Evolutionary conservation across 805 yeast genomes (phyloP), one percentile per base, ranked within the genome.

Genomic region (Cyberlindnera suaveolens): DNA sequence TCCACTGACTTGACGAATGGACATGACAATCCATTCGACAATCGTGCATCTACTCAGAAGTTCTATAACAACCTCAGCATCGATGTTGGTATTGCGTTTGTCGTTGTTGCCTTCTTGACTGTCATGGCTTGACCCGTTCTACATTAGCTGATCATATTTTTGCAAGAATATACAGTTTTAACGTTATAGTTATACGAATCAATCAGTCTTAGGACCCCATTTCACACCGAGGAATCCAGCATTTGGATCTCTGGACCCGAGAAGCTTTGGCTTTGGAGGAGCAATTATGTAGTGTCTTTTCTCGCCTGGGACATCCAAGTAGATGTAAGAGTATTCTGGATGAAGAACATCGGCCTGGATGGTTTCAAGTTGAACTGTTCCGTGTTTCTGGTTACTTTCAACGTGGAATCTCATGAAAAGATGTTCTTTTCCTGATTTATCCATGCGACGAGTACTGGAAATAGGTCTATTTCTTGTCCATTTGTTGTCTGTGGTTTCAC

Each of bases 401-500:
- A 90, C 91, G 56, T 84, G 89, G 64, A 89, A 89, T 60, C 83
- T 80, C 93, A 90, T 84, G 45, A 80, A 70, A 54, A 85, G 71
- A 53, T 85, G 95, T 51, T 85, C 93, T 53, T 80, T 77, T 2
- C 96, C 95, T 45, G 82, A 82, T 47, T 77, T 74, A 41, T 84
- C 95, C 43, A 77, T 65, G 46, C 81, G 71, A 43, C 85, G 75
- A 19, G 74, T 65, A 13, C 93, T 78, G 39, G 80, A 78, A 34
- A 86, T 77, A 2, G 96, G 96, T 65, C 96, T 78, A 58, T 85
- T 85, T 67, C 96, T 77, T 7, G 88, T 84, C 91, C 96, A 87
- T 54, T 78, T 78, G 58, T 85, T 91, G 38, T 66, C 70, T 18
- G 74, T 70, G 7, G 71, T 62, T 52, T 85, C 95, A 38, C 96